These are phyloP conservation scores for Backusella circina DNA, from an alignment of 192 early-diverging fungal species.

Conservation along the genomic window DNA sequence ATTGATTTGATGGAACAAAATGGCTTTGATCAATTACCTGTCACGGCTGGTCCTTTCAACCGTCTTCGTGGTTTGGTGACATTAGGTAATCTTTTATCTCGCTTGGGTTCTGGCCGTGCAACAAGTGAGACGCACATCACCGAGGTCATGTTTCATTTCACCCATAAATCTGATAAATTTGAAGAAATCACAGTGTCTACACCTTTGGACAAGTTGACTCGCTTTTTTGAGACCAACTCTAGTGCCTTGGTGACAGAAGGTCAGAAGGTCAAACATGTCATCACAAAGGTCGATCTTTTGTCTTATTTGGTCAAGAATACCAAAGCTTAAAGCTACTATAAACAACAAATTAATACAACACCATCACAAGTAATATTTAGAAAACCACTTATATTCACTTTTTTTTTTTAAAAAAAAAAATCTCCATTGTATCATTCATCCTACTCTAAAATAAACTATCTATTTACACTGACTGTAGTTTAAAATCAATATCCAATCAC, in stretches of 20 bases:
- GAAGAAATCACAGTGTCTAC: slow-evolving; percentile 86
- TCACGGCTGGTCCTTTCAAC: slow-evolving; percentile 73
- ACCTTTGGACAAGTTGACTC: slow-evolving; percentile 73
- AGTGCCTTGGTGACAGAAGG: slow-evolving; percentile 85
- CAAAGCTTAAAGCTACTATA: slow-evolving; percentile 7
- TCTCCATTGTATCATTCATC: neutral
- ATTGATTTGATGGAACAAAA: slow-evolving; percentile 83
- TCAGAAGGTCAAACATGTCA: slow-evolving; percentile 73
- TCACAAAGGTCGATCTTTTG: slow-evolving; percentile 94
- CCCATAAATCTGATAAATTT: slow-evolving; percentile 67
- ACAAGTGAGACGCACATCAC: slow-evolving; percentile 60
- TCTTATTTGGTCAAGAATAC: slow-evolving; percentile 65
- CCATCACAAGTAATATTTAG: neutral
- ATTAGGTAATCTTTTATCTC: slow-evolving; percentile 56
- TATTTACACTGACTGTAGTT: neutral
- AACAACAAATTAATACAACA: neutral
- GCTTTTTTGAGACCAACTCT: slow-evolving; percentile 92
- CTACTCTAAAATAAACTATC: neutral
- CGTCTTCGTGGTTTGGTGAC: slow-evolving; percentile 83
- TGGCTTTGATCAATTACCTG: slow-evolving; percentile 95
- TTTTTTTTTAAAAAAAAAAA: too few relatives aligned
- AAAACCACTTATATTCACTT: neutral
- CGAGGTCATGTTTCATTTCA: slow-evolving; percentile 78
- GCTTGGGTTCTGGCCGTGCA: slow-evolving; percentile 70
- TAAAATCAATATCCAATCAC: neutral